Evolutionary conservation across 2,329 filamentous ascomycete species (phyloP), one percentile per base, ranked within the genome.

Genomic region (Ceratocystis huliohia): DNA sequence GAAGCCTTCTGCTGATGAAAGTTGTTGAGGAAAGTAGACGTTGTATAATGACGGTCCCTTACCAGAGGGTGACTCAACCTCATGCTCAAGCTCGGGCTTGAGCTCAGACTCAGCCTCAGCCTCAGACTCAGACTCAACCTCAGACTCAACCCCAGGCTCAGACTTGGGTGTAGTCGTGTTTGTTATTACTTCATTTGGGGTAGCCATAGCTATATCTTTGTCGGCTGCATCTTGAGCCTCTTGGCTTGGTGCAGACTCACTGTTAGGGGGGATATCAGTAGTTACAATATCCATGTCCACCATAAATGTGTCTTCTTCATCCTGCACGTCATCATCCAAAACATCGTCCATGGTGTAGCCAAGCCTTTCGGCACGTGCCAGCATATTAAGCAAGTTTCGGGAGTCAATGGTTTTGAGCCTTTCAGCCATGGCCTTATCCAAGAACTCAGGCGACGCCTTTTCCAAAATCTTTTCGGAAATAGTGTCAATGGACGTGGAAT

Each of bases 351-450:
- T 33, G 3, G 61, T 68, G 66, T 84, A 85, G 1, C 83, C 83
- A 0, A 85, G 76, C 1, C 83, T 80, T 70, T 83, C 81, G 1
- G 82, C 81, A 45, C 78, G 76, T 1, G 82, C 82, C 22, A 85
- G 76, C 15, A 81, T 80, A 67, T 84, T 84, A 65, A 85, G 79
- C 2, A 85, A 76, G 15, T 79, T 76, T 30, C 80, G 78, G 0
- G 81, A 81, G 8, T 78, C 77, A 64, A 85, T 84, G 1, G 80
- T 82, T 59, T 76, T 75, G 2, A 85, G 74, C 0, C 82, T 79
- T 65, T 73, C 75, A 20, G 79, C 78, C n/a, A 85, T 71, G 2
- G 78, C 80, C 65, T 75, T 77, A 70, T 84, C 82, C 1, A 84
- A 75, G 66, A 84, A 84, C 0, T 69, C 66, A 5, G 5, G 20